Percentiles rank a stretch among this genome's conserved stretches.
These are phyloP conservation scores for Groenewaldozyma tartarivorans DNA, from an alignment of 805 yeast genomes.

Conservation along the genomic window DNA sequence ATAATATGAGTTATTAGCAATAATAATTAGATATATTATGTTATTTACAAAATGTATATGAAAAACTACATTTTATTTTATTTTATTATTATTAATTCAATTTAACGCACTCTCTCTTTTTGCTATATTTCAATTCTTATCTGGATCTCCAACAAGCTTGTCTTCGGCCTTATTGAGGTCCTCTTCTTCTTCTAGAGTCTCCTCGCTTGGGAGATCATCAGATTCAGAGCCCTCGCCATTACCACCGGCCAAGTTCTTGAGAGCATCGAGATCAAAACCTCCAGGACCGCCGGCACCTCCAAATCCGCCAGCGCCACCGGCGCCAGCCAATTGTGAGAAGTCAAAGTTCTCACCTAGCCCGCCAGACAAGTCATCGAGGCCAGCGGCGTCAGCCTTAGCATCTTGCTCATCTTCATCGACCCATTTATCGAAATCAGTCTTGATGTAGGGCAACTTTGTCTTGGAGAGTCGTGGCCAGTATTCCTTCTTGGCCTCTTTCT, in stretches of 20 bases:
- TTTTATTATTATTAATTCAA: too few relatives aligned
- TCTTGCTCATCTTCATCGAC: conserved; percentile 96
- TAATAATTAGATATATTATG: neutral
- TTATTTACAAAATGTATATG: neutral
- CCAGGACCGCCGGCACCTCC: conserved; percentile 13
- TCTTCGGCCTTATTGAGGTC: neutral
- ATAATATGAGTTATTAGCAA: neutral
- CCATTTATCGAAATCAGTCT: conserved; percentile 97
- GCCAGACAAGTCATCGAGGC: conserved; percentile 28
- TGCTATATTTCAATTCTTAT: too few relatives aligned
- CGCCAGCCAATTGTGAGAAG: conserved; percentile 30
- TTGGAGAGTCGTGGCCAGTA: conserved; percentile 95
- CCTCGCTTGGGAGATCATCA: neutral
- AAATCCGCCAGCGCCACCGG: conserved; percentile 24
- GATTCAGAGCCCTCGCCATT: conserved; percentile 7
- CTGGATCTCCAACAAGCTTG: too few relatives aligned
- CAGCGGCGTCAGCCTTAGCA: conserved; percentile 23
- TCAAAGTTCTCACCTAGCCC: conserved; percentile 30
- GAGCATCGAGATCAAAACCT: conserved; percentile 6
- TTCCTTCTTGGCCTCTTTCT: conserved; percentile 59
- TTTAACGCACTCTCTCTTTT: too few relatives aligned
- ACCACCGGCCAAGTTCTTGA: conserved; percentile 4
- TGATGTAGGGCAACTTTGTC: conserved; percentile 72
- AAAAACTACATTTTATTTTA: neutral
- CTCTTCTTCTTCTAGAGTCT: conserved; percentile 1